Evolutionary conservation across 2,329 filamentous ascomycete species (phyloP).

Genomic region (Hymenoscyphus fraxineus): DNA sequence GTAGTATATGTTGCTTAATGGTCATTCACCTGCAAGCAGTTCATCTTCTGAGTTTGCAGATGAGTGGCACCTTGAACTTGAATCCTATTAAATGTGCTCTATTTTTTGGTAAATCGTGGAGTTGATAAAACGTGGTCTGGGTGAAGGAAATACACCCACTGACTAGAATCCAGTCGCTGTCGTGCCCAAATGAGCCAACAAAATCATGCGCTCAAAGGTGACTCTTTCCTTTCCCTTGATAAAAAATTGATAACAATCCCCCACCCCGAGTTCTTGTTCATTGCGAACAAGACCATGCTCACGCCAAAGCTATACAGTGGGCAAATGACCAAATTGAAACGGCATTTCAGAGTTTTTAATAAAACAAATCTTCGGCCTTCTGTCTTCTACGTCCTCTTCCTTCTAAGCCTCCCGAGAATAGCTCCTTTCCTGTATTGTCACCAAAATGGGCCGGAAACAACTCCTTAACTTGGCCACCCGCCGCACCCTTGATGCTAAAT

Average conservation of each 20-base stretch:
- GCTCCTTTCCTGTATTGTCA: conserved; percentile 62
- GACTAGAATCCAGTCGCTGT: background rate
- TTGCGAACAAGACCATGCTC: background rate
- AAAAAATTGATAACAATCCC: background rate
- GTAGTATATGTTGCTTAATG: too few relatives aligned
- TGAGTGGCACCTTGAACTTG: background rate
- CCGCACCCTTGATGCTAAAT: conserved; percentile 65
- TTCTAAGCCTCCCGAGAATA: conserved; percentile 60
- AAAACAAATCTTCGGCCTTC: conserved; percentile 70
- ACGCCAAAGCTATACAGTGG: background rate
- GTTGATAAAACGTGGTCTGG: background rate
- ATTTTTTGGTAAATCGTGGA: background rate
- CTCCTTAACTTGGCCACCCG: conserved; percentile 57
- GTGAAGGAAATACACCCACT: background rate
- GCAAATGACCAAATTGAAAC: background rate
- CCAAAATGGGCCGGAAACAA: conserved; percentile 64
- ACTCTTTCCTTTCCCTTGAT: background rate
- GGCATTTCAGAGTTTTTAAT: conserved; percentile 39
- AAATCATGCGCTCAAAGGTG: background rate
- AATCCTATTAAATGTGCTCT: conserved; percentile 1
- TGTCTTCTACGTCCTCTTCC: conserved; percentile 57
- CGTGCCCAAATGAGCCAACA: background rate
- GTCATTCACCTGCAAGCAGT: too few relatives aligned
- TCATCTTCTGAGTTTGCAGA: too few relatives aligned
- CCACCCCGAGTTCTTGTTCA: background rate